Conservation (phyloP, 2,329 filamentous ascomycete genomes). For the Trichoderma sp. region DNA sequence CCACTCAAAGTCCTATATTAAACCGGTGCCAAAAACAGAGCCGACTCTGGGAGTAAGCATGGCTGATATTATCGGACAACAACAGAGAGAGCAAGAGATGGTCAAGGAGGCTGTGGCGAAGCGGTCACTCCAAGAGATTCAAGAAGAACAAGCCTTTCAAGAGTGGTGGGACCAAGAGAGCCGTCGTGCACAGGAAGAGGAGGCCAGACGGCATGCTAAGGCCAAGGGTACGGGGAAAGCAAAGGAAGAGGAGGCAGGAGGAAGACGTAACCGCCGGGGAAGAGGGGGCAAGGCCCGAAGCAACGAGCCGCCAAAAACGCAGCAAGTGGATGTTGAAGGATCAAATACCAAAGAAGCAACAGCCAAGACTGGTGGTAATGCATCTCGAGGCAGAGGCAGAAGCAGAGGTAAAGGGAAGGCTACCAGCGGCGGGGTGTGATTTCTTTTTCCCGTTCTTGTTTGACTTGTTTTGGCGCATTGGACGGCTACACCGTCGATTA, state of each 20-base stretch:
- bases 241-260: constrained; percentile 36
- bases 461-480: not conserved
- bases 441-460: not conserved
- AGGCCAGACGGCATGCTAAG: constrained; percentile 46
- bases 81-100: constrained; percentile 79
- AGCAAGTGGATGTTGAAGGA: constrained; percentile 28
- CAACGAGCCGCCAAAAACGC: constrained; percentile 23
- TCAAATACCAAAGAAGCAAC: constrained; percentile 22
- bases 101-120: constrained; percentile 85
- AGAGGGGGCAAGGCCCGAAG: constrained; percentile 36
- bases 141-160: constrained; percentile 95
- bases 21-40: constrained; percentile 61
- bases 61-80: constrained; percentile 84
- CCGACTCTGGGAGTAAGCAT: constrained; percentile 71
- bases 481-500: not conserved
- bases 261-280: constrained; percentile 34
- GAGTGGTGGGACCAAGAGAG: constrained; percentile 95
- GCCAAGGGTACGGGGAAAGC: constrained; percentile 49
- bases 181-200: constrained; percentile 66
- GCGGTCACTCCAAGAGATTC: constrained; percentile 88
- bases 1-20: constrained; percentile 63
- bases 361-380: constrained; percentile 5
- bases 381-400: constrained; percentile 25
- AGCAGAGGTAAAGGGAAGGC: constrained; percentile 25
- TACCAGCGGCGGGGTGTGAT: constrained; percentile 9